These are phyloP conservation scores for Castanopsis chinensis DNA, from an alignment of 306 rosid genomes.

Conservation along the genomic window DNA sequence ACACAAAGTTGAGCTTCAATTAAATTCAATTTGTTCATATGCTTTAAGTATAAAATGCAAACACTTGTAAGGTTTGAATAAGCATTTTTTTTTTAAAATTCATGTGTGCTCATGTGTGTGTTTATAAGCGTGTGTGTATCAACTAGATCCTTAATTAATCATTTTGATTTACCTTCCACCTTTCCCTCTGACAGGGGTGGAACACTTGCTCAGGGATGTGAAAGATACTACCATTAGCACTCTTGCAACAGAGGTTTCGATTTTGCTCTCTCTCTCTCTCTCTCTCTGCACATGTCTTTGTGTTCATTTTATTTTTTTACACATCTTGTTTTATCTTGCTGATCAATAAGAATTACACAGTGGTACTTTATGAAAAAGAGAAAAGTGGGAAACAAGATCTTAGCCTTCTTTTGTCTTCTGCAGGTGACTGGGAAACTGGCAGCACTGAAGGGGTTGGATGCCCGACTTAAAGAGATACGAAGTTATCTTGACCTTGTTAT, in stretches of 20 bases:
- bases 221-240: constrained; percentile 83
- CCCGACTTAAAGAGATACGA: constrained; percentile 66
- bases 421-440: constrained; percentile 85
- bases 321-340: background rate
- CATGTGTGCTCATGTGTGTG: no score
- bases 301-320: background rate
- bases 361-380: no score
- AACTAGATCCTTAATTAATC: background rate
- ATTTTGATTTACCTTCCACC: background rate
- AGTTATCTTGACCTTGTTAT: constrained; percentile 83
- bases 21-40: background rate
- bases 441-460: constrained; percentile 89
- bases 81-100: background rate
- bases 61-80: background rate
- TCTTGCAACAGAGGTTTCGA: constrained; percentile 76
- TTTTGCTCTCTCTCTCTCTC: background rate
- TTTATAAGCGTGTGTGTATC: background rate
- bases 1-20: background rate
- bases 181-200: constrained; percentile 54
- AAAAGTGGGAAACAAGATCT: background rate
- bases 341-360: no score
- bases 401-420: constrained; percentile 10
- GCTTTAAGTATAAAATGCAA: background rate
- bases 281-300: background rate
- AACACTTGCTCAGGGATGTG: constrained; percentile 81